phyloP scores from a whole-genome alignment of 345 rosid genomes.

The Eucalyptus fibrosa region DNA sequence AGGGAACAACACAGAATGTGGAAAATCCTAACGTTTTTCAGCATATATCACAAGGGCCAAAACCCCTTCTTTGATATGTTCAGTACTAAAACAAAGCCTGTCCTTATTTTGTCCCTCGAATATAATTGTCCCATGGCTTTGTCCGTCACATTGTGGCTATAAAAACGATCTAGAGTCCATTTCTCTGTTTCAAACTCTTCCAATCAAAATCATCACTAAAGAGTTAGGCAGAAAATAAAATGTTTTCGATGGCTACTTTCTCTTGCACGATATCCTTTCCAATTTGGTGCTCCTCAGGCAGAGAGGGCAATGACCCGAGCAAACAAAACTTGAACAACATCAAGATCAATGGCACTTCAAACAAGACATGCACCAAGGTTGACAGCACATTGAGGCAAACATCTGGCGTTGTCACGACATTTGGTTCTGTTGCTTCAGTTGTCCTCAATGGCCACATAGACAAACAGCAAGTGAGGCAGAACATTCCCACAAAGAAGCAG shows the following conservation, averaged over 20 bases:
- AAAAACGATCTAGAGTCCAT: slow-evolving; percentile 2
- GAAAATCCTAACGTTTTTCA: neutral
- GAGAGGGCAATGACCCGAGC: neutral
- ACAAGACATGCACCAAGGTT: neutral
- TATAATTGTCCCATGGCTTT: neutral
- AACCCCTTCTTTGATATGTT: neutral
- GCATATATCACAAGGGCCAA: neutral
- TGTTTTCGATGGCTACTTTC: slow-evolving; percentile 1
- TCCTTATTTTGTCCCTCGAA: neutral
- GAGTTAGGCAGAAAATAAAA: neutral
- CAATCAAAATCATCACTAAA: neutral
- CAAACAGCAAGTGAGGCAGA: slow-evolving; percentile 26
- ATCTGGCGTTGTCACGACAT: slow-evolving; percentile 4
- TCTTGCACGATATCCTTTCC: neutral
- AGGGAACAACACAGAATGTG: neutral
- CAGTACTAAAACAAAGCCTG: neutral
- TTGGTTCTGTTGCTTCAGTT: neutral
- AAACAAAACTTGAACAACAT: slow-evolving; percentile 10
- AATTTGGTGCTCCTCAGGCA: slow-evolving; percentile 1
- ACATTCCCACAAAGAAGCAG: slow-evolving; percentile 46
- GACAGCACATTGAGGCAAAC: neutral
- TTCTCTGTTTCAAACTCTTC: slow-evolving; percentile 13
- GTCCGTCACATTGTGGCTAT: slow-evolving; percentile 1
- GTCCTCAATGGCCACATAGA: slow-evolving; percentile 4
- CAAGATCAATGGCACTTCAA: slow-evolving; percentile 5